A percentile compares a stretch with the other conserved stretches of the same genome.
phyloP scores from a whole-genome alignment of 192 early-diverging fungal species.

The Allomyces arbusculus region DNA sequence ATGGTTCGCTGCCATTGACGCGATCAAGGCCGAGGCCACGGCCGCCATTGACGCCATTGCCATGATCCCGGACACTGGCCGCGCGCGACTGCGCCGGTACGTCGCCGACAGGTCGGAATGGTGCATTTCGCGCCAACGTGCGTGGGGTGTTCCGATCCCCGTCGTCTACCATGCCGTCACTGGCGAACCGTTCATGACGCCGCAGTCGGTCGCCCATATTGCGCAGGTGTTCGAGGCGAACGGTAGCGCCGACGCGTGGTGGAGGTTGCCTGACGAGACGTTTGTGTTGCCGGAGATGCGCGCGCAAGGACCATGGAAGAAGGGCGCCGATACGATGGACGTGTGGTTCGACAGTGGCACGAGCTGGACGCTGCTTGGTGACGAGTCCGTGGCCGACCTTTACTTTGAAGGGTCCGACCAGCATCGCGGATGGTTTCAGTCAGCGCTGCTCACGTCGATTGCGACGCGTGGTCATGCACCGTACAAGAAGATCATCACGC shows the following conservation, averaged over 20 bases:
- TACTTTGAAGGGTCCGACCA: constrained; percentile 67
- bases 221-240: constrained; percentile 28
- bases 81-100: constrained; percentile 37
- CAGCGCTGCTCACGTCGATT: constrained; percentile 48
- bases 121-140: constrained; percentile 64
- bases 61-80: constrained; percentile 38
- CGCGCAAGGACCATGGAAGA: constrained; percentile 20
- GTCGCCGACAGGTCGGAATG: constrained; percentile 49
- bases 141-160: constrained; percentile 67
- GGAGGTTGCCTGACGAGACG: constrained; percentile 35
- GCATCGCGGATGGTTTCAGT: constrained; percentile 73
- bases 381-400: constrained; percentile 33
- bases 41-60: constrained; percentile 26
- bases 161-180: constrained; percentile 42
- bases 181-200: constrained; percentile 41
- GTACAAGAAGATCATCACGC: constrained; percentile 47
- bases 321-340: constrained; percentile 65
- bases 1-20: constrained; percentile 57
- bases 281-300: constrained; percentile 40
- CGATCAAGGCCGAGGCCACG: constrained; percentile 36
- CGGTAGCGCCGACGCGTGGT: constrained; percentile 49
- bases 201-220: constrained; percentile 40
- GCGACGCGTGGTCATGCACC: constrained; percentile 48
- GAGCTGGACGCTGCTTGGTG: constrained; percentile 46
- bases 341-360: constrained; percentile 74